phyloP scores from a whole-genome alignment of 2,329 filamentous ascomycete genomes.

The Paraconiothyrium brasiliense region DNA sequence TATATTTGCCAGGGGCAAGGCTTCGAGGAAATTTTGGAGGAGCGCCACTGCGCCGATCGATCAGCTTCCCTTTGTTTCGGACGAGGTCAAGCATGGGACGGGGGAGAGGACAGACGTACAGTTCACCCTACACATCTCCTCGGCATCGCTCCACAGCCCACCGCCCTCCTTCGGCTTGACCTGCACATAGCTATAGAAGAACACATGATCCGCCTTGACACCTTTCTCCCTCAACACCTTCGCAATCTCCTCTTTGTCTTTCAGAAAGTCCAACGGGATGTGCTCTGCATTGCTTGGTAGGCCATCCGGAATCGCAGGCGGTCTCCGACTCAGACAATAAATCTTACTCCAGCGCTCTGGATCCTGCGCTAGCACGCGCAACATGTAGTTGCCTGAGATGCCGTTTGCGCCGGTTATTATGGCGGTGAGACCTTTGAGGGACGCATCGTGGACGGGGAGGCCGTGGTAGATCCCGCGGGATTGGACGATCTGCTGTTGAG shows the following conservation, averaged over 20 bases:
- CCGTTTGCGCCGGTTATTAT: constrained; percentile 65
- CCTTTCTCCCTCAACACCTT: constrained; percentile 43
- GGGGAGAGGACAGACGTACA: constrained; percentile 21
- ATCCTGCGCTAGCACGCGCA: constrained; percentile 58
- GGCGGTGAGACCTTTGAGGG: constrained; percentile 57
- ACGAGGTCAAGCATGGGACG: not conserved
- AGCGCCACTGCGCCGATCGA: constrained; percentile 39
- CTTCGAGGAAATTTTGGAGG: constrained; percentile 59
- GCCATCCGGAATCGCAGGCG: constrained; percentile 53
- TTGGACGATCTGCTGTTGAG: constrained; percentile 34
- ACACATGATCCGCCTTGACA: constrained; percentile 57
- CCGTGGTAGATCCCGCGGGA: constrained; percentile 60
- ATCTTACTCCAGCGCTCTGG: constrained; percentile 63
- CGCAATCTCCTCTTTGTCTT: constrained; percentile 49
- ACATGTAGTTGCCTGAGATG: constrained; percentile 62
- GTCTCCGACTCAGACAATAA: constrained; percentile 59
- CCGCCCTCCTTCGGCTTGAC: constrained; percentile 56
- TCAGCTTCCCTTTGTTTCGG: constrained; percentile 9
- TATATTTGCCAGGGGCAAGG: constrained; percentile 54
- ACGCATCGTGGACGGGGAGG: constrained; percentile 57
- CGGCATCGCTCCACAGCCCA: constrained; percentile 60
- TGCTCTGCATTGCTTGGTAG: constrained; percentile 53
- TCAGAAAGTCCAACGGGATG: constrained; percentile 54
- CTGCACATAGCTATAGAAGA: constrained; percentile 67
- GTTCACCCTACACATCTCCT: constrained; percentile 61